Evolutionary conservation across 768 basidiomycete genomes (phyloP), one percentile per base, ranked within the genome.

Genomic region (Asterophora parasitica): DNA sequence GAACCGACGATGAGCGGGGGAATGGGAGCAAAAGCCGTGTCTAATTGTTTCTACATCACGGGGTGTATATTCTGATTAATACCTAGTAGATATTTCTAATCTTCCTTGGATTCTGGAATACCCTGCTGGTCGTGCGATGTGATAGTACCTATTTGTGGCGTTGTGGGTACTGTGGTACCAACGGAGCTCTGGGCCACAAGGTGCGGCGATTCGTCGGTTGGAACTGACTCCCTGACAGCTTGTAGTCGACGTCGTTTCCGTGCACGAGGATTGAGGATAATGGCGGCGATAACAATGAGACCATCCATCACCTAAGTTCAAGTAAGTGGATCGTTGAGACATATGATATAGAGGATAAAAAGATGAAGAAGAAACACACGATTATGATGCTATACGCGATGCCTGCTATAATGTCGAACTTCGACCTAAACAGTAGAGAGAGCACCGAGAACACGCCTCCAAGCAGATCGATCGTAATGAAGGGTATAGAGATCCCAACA

Each of bases 391-490:
- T 67, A 59, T 88, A 90, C 1, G 78, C 71, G 27, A 83, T 66
- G 3, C 74, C 76, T 1, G 85, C 85, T 16, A 85, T 65, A 8
- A 75, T 63, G 58, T 90, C 85, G 49, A 89, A 81, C 7, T 76
- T 57, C 4, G 64, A 61, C 53, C 82, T 79, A 68, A 88, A 88
- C 28, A 69, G 74, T n/a, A 90, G 72, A 20, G 83, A 85, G 6
- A 88, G 67, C 51, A 78, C 72, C 46, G 78, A 83, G 65, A 88
- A 88, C 2, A 90, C 63, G 4, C 79, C 84, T 26, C 88, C 89
- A 7, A 80, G 59, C 45, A 82, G 71, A 58, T 92, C 89, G 42
- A 91, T 71, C 7, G 65, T 54, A 68, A 91, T 82, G 67, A 91
- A 90, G 6, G 70, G 35, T 36, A 85, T 66, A 0, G 83, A 86